Percentiles rank a stretch among this genome's conserved stretches.
Evolutionary conservation across 441 rosid genomes (phyloP).

Genomic region (Mallotus japonicus): DNA sequence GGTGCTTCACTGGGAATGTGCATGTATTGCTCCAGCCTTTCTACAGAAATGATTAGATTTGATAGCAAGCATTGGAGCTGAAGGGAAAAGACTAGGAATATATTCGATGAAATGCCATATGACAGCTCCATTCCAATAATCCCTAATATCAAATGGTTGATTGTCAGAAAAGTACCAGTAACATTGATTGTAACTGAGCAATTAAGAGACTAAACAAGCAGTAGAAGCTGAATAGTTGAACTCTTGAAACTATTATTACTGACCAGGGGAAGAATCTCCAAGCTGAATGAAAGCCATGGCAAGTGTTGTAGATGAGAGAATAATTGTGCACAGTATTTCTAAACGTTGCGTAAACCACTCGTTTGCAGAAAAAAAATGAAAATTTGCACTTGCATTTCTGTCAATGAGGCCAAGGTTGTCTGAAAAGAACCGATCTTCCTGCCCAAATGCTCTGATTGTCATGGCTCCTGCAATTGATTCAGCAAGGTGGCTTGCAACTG

Average conservation of each 20-base stretch:
- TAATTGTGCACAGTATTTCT: constrained; percentile 59
- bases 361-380: constrained; percentile 69
- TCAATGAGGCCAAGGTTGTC: constrained; percentile 66
- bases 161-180: too few species aligned
- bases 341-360: constrained; percentile 84
- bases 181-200: too few species aligned
- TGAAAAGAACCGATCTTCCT: constrained; percentile 72
- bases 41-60: constrained; percentile 77
- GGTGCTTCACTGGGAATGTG: constrained; percentile 83
- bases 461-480: constrained; percentile 85
- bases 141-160: constrained; percentile 39
- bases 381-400: constrained; percentile 75
- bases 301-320: constrained; percentile 68
- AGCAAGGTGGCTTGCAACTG: constrained; percentile 75
- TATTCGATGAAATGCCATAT: constrained; percentile 74
- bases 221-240: background rate
- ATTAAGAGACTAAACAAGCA: too few species aligned
- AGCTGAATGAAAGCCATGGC: constrained; percentile 72
- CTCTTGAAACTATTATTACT: background rate
- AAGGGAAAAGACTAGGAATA: constrained; percentile 52
- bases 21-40: constrained; percentile 90
- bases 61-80: constrained; percentile 67
- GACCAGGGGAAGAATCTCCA: constrained; percentile 66
- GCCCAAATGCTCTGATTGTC: constrained; percentile 81
- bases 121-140: constrained; percentile 86